Base-by-base conservation (phyloP, 441 rosid genomes). In the Euphorbia corollata region DNA sequence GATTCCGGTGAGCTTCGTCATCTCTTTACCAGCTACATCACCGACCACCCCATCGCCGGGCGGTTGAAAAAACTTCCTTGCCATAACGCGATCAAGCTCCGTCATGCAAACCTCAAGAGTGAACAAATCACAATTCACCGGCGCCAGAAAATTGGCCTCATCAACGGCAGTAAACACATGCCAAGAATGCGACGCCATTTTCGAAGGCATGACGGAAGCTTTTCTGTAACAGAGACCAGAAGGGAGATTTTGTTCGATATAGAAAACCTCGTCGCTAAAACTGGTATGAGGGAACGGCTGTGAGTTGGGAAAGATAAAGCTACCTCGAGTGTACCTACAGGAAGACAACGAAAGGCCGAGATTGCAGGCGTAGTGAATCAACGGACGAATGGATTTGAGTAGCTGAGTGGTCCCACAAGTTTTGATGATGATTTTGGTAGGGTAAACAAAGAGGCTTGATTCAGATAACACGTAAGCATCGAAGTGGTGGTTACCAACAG, bases 371-470 rank as follows among this genome's bases (percentile, higher is more conserved):
- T 82, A 76, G 56, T 69, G 77, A 32, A 91, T 50, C 78, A 93
- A 74, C 19, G 99, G 97, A 69, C 82, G 86, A 85, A 93, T 79
- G 53, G 97, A 89, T 80, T 87, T 86, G 70, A 93, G 91, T 34
- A 94, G 86, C 74, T 89, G 92, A 32, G 99, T 94, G 45, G 99
- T 94, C 77, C 99, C 99, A 68, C 99, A 94, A 11, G 99, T 94
- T 75, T 94, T 94, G 82, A 94, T 91, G 78, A 94, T 85, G 80
- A 94, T 83, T 74, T 89, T 94, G 24, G 93, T 84, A 27, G 99
- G 99, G 76, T 91, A 93, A 0, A 93, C 90, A 66, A 93, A 93
- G 24, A 93, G 82, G 73, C 97, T 91, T 5, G 99, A 93, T 71
- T 91, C 99, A 1, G 97, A 94, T 72, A 94, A 81, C 34, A 94